phyloP scores from a whole-genome alignment of 75 land plant genomes.

The Chamaecyparis obtusa region DNA sequence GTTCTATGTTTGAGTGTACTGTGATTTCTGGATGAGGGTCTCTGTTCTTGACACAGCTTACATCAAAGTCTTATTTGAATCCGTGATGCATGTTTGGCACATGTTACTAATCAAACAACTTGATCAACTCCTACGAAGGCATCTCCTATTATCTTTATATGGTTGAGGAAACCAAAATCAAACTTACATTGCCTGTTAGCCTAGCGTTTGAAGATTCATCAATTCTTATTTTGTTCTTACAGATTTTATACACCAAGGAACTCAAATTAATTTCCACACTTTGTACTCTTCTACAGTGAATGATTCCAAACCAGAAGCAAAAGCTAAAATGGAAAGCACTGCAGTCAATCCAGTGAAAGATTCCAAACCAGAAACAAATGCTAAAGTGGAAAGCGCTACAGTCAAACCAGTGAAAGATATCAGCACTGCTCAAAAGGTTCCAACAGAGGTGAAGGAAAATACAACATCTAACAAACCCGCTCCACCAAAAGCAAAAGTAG shows the following conservation, averaged over 20 bases:
- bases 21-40: not conserved
- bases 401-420: not conserved
- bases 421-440: constrained; percentile 14
- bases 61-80: not conserved
- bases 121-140: not conserved
- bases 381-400: not conserved
- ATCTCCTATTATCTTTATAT: not conserved
- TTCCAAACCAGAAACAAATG: not conserved
- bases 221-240: not conserved
- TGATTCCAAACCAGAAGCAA: not conserved
- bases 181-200: not conserved
- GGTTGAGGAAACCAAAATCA: not conserved
- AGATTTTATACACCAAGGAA: not conserved
- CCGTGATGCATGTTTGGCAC: not conserved
- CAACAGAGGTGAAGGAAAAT: constrained; percentile 16
- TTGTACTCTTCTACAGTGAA: not conserved
- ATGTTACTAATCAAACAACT: not conserved
- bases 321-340: not conserved
- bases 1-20: not conserved
- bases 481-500: constrained; percentile 39
- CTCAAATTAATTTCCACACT: not conserved
- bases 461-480: constrained; percentile 20
- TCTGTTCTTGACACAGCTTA: not conserved
- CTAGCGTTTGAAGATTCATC: not conserved
- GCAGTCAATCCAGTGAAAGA: not conserved